Conservation (phyloP, 306 rosid species). For the Luffa acutangula region DNA sequence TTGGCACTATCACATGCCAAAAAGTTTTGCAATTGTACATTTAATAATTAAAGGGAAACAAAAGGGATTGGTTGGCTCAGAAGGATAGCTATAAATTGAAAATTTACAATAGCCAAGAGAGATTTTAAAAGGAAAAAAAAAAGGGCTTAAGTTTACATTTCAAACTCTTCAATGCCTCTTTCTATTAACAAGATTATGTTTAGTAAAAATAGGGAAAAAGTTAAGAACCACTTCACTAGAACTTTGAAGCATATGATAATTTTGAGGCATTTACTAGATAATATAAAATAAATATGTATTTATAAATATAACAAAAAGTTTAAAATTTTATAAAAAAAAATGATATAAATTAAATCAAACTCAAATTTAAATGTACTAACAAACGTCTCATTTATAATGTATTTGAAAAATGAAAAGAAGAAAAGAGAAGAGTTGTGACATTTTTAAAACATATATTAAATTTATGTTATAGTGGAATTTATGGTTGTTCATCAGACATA, state of each 20-base stretch:
- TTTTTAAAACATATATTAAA: too few relatives aligned
- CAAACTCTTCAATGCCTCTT: background rate
- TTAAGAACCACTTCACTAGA: background rate
- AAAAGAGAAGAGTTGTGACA: background rate
- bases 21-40: slow-evolving; percentile 6
- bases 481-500: background rate
- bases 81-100: background rate
- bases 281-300: too few relatives aligned
- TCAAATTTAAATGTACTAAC: background rate
- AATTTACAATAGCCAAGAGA: background rate
- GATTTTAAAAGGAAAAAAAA: background rate
- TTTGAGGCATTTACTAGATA: background rate
- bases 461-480: too few relatives aligned
- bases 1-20: slow-evolving; percentile 1
- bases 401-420: too few relatives aligned
- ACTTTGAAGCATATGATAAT: background rate
- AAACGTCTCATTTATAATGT: background rate
- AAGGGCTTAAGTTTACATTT: background rate
- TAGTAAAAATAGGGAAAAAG: background rate
- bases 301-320: too few relatives aligned
- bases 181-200: background rate
- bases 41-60: background rate
- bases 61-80: background rate
- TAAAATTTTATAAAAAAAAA: too few relatives aligned
- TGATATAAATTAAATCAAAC: too few relatives aligned